Evolutionary conservation across 257 asterid species (phyloP), one percentile per base, ranked within the genome.

Genomic region (Sherardia arvensis): DNA sequence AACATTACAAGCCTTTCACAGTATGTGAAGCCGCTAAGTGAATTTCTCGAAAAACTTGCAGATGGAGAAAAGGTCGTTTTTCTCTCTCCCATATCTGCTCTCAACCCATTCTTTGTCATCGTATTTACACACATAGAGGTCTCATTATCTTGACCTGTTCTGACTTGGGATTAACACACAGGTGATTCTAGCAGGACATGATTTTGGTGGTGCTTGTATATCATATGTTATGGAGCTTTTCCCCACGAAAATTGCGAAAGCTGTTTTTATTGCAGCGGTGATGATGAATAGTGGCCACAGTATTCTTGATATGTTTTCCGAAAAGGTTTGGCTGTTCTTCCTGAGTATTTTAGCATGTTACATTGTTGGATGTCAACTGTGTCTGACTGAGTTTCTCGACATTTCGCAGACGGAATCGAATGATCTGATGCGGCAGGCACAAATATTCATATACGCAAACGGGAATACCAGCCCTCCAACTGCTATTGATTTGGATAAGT

Each of bases 121-220:
- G 25, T 28, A 29, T 57, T 57, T 18, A 57, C n/a, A 28, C 43
- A 28, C 45, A 29, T 3, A 18, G 21, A 15, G 27, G 21, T 12
- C 14, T 47, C 21, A 33, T 23, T 74, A 23, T 57, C 65, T 74
- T 71, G 45, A 65, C 43, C 51, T 21, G 26, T 64, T 64, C 73
- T 22, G 33, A n/a, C n/a, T n/a, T n/a, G n/a, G n/a, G n/a, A 48
- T 73, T 65, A 58, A 51, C 62, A 14, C 27, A 84, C 91, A 93
- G 99, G 96, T 93, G 56, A 86, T 90, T 75, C 79, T 93, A 75
- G 97, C 85, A 25, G 99, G 96, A 36, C 99, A 93, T 76, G 99
- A 93, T 83, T 90, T 93, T 73, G 99, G 97, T 29, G 99, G 99
- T 71, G 86, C 96, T 22, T 90, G 99, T 73, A 75, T 90, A 77